phyloP scores from a whole-genome alignment of 768 basidiomycete genomes.

The Mycena rosella region DNA sequence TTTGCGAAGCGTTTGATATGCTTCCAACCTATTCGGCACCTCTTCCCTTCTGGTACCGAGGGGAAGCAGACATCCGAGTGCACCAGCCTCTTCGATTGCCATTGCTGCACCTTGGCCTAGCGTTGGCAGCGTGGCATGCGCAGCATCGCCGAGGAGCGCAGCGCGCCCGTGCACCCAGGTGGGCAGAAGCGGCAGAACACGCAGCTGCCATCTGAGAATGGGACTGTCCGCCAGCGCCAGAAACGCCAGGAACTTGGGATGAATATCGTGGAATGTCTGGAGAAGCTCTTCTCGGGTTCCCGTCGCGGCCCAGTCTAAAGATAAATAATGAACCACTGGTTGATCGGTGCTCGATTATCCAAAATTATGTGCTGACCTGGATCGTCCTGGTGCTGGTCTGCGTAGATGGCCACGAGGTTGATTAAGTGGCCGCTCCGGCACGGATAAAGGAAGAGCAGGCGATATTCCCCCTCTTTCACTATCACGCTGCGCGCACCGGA shows the following conservation, averaged over 20 bases:
- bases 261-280: conserved; percentile 5
- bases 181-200: conserved; percentile 22
- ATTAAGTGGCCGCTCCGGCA: conserved; percentile 24
- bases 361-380: conserved; percentile 7
- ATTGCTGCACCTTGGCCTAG: conserved; percentile 43
- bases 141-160: conserved; percentile 30
- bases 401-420: conserved; percentile 20
- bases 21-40: conserved; percentile 23
- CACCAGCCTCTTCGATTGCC: conserved; percentile 41
- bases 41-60: conserved; percentile 28
- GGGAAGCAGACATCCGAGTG: conserved; percentile 29
- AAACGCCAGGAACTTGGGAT: conserved; percentile 27
- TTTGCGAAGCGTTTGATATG: conserved; percentile 30
- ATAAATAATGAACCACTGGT: neutral
- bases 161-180: conserved; percentile 28
- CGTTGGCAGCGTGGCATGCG: conserved; percentile 43
- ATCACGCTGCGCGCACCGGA: conserved; percentile 6
- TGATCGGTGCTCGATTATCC: neutral
- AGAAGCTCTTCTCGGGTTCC: conserved; percentile 25
- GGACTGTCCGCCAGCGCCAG: conserved; percentile 20
- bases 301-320: conserved; percentile 15
- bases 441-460: conserved; percentile 5
- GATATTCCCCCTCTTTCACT: neutral
- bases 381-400: conserved; percentile 25
- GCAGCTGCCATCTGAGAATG: conserved; percentile 30